A percentile compares a stretch with the other conserved stretches of the same genome.
Conservation (phyloP, 1,284 basidiomycete species). For the Irpex rosettiformis region DNA sequence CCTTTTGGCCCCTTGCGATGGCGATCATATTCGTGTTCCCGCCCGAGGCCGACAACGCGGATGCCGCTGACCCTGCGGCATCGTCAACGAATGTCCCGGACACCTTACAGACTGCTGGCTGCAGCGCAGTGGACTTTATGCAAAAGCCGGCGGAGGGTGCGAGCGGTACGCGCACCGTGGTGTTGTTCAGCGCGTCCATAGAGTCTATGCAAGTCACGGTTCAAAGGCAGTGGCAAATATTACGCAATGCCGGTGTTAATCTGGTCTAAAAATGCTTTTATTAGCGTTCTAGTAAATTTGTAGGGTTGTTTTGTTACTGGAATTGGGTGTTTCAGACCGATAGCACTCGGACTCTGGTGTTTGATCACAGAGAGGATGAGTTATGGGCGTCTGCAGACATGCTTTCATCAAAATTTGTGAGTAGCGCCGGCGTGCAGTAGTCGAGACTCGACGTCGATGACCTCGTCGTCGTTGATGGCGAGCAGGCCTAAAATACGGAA, state of each 20-base stretch:
- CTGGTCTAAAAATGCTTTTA: not conserved
- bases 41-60: slow-evolving; percentile 21
- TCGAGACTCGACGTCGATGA: not conserved
- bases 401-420: not conserved
- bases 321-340: no score
- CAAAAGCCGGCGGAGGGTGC: slow-evolving; percentile 59
- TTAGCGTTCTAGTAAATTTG: no score
- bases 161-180: slow-evolving; percentile 36
- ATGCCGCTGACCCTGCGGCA: slow-evolving; percentile 14
- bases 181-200: slow-evolving; percentile 8
- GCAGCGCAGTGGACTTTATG: slow-evolving; percentile 47
- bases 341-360: not conserved
- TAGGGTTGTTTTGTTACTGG: no score
- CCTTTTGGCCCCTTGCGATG: slow-evolving; percentile 50
- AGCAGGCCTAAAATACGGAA: not conserved
- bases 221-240: not conserved
- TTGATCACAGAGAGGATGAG: no score
- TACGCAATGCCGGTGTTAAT: not conserved
- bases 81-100: no score
- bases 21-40: slow-evolving; percentile 19
- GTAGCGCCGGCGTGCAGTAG: not conserved
- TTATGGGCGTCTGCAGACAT: no score
- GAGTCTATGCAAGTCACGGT: no score
- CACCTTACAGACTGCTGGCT: slow-evolving; percentile 35
- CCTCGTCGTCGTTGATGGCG: not conserved